Evolutionary conservation across 805 yeast genomes (phyloP).

Genomic region (Candida bentonensis): DNA sequence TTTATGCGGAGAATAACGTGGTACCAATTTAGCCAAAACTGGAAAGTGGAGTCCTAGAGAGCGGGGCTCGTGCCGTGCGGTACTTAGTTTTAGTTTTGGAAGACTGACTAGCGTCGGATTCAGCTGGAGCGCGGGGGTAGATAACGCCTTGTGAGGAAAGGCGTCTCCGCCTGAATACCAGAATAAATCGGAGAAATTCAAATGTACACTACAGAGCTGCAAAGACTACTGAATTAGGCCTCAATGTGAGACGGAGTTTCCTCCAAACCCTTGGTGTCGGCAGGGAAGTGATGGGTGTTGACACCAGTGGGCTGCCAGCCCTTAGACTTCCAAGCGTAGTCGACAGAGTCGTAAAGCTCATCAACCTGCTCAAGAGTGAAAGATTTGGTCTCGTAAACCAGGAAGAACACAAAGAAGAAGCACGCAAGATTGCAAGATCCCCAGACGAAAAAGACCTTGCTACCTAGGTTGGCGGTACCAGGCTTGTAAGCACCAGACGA

Average conservation of each 20-base stretch:
- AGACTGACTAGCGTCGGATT: background rate
- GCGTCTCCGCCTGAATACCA: too few relatives aligned
- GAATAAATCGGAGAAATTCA: background rate
- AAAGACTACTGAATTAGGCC: background rate
- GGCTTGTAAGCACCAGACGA: constrained; percentile 1
- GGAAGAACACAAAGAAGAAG: constrained; percentile 52
- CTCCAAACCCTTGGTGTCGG: background rate
- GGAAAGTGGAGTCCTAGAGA: background rate
- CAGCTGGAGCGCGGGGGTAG: too few relatives aligned
- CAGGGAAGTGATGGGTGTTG: background rate
- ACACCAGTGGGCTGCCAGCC: constrained; percentile 1
- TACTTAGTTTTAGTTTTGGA: background rate
- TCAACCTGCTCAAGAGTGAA: constrained; percentile 74
- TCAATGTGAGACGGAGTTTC: background rate
- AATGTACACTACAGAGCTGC: background rate
- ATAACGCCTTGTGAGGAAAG: too few relatives aligned
- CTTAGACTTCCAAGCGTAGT: constrained; percentile 32
- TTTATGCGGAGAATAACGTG: too few relatives aligned
- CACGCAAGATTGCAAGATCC: background rate
- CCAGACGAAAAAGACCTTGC: background rate
- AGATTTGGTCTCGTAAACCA: constrained; percentile 69
- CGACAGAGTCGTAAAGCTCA: constrained; percentile 35
- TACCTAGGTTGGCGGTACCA: background rate
- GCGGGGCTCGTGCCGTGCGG: background rate
- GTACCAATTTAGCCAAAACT: too few relatives aligned